Percentiles rank a stretch among this genome's conserved stretches.
phyloP scores from a whole-genome alignment of 2,329 filamentous ascomycete species.

The Phoma sp. region DNA sequence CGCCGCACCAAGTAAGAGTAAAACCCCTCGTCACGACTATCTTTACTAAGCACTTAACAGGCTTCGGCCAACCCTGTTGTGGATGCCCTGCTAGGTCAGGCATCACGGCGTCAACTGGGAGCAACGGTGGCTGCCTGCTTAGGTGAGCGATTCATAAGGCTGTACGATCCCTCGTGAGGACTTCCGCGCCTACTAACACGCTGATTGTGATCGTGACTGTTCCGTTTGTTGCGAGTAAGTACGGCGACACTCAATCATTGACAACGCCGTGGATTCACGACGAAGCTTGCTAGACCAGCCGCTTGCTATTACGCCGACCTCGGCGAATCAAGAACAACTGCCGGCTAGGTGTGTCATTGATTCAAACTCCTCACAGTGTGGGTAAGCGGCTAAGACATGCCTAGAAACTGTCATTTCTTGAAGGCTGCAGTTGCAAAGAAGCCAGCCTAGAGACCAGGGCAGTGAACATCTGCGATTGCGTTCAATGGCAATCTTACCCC shows the following conservation, averaged over 20 bases:
- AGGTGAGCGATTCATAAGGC: background rate
- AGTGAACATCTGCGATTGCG: background rate
- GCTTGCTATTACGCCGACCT: background rate
- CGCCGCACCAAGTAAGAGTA: background rate
- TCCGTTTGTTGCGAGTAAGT: background rate
- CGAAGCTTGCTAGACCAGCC: background rate
- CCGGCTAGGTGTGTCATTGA: background rate
- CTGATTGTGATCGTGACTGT: background rate
- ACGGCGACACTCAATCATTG: background rate
- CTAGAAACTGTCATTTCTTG: background rate
- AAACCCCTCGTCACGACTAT: background rate
- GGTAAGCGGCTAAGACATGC: background rate
- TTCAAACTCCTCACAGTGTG: background rate
- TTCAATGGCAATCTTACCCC: background rate
- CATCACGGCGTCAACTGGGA: background rate
- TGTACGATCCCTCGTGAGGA: background rate
- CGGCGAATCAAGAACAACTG: background rate
- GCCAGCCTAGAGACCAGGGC: background rate
- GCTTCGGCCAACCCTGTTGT: background rate
- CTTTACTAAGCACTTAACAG: background rate
- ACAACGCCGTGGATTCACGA: background rate
- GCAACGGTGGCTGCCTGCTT: background rate
- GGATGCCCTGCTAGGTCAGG: background rate
- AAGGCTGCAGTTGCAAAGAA: background rate
- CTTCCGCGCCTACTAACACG: background rate